Conservation (phyloP, 2,329 filamentous ascomycete genomes). For the Cladosporium sp. region DNA sequence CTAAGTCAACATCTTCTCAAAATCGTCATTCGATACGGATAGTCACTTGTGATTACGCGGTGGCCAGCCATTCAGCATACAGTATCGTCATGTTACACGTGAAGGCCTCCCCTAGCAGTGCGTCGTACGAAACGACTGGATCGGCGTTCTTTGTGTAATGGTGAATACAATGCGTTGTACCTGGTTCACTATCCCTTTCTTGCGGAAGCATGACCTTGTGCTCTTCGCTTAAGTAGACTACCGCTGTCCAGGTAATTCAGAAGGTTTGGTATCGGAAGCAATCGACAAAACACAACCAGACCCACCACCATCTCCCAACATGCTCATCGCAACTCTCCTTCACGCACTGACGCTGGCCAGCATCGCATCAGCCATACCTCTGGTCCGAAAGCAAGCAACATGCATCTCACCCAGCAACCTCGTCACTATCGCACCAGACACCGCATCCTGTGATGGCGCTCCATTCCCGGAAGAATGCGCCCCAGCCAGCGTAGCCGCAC, state of each 20-base stretch:
- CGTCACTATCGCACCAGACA: conserved; percentile 57
- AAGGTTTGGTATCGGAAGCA: not conserved
- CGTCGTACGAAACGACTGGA: not conserved
- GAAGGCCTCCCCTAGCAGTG: not conserved
- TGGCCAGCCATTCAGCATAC: not conserved
- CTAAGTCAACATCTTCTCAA: conserved; percentile 1
- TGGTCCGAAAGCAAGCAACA: not conserved
- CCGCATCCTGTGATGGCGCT: conserved; percentile 53
- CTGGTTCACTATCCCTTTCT: not conserved
- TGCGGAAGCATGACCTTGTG: not conserved
- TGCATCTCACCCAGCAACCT: conserved; percentile 45
- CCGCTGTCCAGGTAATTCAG: not conserved
- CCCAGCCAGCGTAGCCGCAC: conserved; percentile 62
- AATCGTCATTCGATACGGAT: not conserved
- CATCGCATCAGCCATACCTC: not conserved
- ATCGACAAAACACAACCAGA: not conserved
- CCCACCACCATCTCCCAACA: not conserved
- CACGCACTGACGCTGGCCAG: not conserved
- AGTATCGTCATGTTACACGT: not conserved
- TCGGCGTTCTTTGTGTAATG: not conserved
- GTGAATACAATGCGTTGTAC: not conserved
- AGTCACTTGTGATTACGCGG: not conserved
- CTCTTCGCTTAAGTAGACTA: not conserved
- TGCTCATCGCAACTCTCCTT: not conserved
- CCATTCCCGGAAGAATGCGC: conserved; percentile 60